These are phyloP conservation scores for Cercophora samala DNA, from an alignment of 495 filamentous ascomycete genomes.

Conservation along the genomic window DNA sequence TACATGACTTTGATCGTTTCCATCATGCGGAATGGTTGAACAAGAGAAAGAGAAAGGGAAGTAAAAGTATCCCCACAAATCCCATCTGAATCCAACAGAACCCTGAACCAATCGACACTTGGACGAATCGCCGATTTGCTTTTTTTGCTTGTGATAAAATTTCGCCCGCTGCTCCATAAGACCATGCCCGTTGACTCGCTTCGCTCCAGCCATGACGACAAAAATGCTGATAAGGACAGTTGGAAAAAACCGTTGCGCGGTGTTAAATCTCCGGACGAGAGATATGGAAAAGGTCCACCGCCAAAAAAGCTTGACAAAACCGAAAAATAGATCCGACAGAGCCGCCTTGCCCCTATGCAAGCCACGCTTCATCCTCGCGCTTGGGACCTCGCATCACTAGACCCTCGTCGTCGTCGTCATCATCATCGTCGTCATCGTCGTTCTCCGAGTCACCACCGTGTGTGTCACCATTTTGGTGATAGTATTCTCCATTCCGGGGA, in stretches of 20 bases:
- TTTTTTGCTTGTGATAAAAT: not conserved
- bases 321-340: not conserved
- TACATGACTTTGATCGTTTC: not conserved
- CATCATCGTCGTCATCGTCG: constrained; percentile 34
- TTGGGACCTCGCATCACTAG: constrained; percentile 50
- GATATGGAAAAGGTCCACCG: not conserved
- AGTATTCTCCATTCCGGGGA: constrained; percentile 14
- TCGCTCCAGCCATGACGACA: not conserved
- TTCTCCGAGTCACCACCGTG: constrained; percentile 18
- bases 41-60: not conserved
- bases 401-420: constrained; percentile 42
- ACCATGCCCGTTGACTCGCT: not conserved
- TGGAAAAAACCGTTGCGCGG: not conserved
- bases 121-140: not conserved
- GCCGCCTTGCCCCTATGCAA: constrained; percentile 32
- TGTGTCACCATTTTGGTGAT: constrained; percentile 4
- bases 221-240: not conserved
- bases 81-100: not conserved
- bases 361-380: constrained; percentile 50
- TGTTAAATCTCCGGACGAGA: not conserved
- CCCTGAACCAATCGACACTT: no score
- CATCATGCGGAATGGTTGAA: not conserved
- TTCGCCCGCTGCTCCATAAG: not conserved
- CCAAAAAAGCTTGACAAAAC: not conserved
- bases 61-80: not conserved